Percentiles rank a stretch among this genome's conserved stretches.
phyloP scores from a whole-genome alignment of 1,284 basidiomycete genomes.

The Sphagnurus paluster region DNA sequence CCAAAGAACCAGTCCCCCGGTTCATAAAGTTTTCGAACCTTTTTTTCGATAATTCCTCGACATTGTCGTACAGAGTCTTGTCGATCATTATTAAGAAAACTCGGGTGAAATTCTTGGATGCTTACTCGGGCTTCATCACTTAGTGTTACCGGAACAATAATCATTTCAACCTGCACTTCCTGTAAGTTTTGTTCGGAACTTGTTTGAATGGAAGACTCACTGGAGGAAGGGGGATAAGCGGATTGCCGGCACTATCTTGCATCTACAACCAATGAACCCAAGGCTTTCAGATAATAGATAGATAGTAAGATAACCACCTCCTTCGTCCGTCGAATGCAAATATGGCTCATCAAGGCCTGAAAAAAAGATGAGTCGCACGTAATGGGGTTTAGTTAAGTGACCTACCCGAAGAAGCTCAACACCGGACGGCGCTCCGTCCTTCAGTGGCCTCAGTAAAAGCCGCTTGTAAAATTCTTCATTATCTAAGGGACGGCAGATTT shows the following conservation, averaged over 20 bases:
- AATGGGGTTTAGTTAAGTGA: neutral
- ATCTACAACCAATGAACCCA: constrained; percentile 47
- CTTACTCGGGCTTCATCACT: constrained; percentile 65
- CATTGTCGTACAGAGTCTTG: constrained; percentile 73
- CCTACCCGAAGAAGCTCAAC: constrained; percentile 70
- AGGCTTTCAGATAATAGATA: constrained; percentile 7
- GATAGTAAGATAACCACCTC: constrained; percentile 47
- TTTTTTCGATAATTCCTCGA: constrained; percentile 63
- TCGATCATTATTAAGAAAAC: neutral
- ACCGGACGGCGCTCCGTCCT: constrained; percentile 63
- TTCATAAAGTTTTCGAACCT: constrained; percentile 62
- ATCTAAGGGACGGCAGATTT: constrained; percentile 80
- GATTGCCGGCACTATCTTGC: constrained; percentile 75
- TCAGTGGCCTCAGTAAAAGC: constrained; percentile 71
- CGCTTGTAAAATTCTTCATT: constrained; percentile 80
- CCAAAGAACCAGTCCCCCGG: constrained; percentile 39
- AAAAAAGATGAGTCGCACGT: constrained; percentile 9
- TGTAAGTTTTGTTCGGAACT: neutral
- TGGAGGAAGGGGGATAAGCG: constrained; percentile 74
- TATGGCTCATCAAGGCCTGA: constrained; percentile 81
- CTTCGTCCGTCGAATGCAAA: constrained; percentile 85
- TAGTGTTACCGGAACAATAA: constrained; percentile 69
- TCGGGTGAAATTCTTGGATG: neutral
- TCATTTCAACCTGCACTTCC: constrained; percentile 63
- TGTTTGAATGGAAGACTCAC: constrained; percentile 37